Conservation (phyloP, 345 rosid genomes). For the Salix dunnii region DNA sequence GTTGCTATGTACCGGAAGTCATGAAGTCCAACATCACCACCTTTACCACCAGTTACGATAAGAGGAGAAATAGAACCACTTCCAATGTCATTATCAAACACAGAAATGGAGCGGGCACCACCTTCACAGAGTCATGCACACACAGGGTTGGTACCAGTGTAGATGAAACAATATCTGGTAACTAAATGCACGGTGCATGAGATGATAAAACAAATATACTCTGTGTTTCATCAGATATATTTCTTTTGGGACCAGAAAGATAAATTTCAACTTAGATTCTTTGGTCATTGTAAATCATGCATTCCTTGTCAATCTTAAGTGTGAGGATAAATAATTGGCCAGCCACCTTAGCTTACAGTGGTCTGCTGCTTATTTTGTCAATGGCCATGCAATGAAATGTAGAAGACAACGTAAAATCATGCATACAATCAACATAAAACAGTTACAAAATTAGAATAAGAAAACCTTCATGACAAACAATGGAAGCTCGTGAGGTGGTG, state of each 20-base stretch:
- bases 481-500: slow-evolving; percentile 74
- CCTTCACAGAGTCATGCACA: slow-evolving; percentile 40
- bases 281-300: background rate
- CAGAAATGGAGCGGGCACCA: slow-evolving; percentile 88
- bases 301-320: background rate
- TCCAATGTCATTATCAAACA: slow-evolving; percentile 78
- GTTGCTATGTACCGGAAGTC: slow-evolving; percentile 92
- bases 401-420: background rate
- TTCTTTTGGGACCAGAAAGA: background rate
- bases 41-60: slow-evolving; percentile 85
- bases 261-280: background rate
- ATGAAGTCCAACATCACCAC: slow-evolving; percentile 86
- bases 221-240: background rate
- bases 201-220: background rate
- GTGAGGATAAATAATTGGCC: no score
- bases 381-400: background rate
- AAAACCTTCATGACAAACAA: slow-evolving; percentile 83
- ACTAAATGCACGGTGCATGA: background rate
- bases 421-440: background rate
- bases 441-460: slow-evolving; percentile 2
- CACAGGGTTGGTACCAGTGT: slow-evolving; percentile 5
- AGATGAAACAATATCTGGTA: background rate
- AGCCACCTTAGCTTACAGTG: no score
- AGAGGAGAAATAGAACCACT: slow-evolving; percentile 91
- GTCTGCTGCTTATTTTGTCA: background rate